Base-by-base conservation (phyloP, 148 eudicot species). In the Persicaria maculosa region DNA sequence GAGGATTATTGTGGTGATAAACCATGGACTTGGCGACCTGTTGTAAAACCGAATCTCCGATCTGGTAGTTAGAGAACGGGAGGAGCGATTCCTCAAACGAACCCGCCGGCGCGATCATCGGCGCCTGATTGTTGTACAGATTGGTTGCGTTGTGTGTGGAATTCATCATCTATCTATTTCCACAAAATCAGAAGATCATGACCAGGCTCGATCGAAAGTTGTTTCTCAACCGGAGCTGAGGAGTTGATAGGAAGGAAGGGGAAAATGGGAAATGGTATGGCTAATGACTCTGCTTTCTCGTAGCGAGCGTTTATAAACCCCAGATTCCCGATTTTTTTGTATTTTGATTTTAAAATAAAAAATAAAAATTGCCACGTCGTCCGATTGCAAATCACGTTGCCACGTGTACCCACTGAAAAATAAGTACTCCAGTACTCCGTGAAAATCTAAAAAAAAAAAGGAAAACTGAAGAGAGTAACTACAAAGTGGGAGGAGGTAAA, bases 91-190 rank as follows among this genome's bases (percentile, higher is more conserved):
- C 50, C 4, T 7, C 45, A 2, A 44, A 6, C 36, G 72, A 7
- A 22, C 1, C 54, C 73, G 31, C 36, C 31, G 4, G 31, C 48
- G 16, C 40, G 9, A 22, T 22, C 16, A 22, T 17, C n/a, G 70
- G 46, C 65, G 50, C 36, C 10, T 22, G 61, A 36, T 72, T 72
- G 61, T 52, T 52, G 62, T 36, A 52, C 17, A 15, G 17, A 43
- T 43, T 40, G 46, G 70, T 65, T 43, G 70, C 46, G 70, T 65
- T 65, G 15, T 65, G 70, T 17, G 70, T 65, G 19, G 70, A 4
- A 43, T 55, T 72, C 55, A 48, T 12, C 12, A 25, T 48, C 9
- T 47, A 43, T 20, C 43, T 47, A 12, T 12, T 31, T 40, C 43
- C 46, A 65, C 9, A 10, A 59, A 59, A 65, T 2, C 17, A 9